Percentiles rank a stretch among this genome's conserved stretches.
Conservation (phyloP, 2,329 filamentous ascomycete genomes). For the Microcyclosporella mali region DNA sequence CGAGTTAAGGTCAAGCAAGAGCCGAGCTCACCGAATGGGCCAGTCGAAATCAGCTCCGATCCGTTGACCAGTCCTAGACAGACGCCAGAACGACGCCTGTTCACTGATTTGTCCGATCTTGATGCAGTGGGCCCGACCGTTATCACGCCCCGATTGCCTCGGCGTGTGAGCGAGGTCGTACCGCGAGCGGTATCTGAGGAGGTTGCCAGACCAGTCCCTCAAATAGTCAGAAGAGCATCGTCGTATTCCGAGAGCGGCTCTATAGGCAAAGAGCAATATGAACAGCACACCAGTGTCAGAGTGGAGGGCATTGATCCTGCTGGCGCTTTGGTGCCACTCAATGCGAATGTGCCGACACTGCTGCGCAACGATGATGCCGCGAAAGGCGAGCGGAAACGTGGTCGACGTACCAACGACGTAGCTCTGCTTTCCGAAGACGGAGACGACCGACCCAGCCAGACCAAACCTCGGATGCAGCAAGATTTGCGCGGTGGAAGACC, state of each 20-base stretch:
- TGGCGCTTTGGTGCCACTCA: conserved; percentile 15
- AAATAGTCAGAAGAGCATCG: conserved; percentile 12
- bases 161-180: conserved; percentile 10
- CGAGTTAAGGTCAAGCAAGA: conserved; percentile 30
- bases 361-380: neutral
- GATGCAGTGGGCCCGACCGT: conserved; percentile 33
- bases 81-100: conserved; percentile 17
- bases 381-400: conserved; percentile 10
- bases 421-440: conserved; percentile 27
- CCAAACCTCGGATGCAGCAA: conserved; percentile 2
- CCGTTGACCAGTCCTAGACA: conserved; percentile 31
- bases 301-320: neutral
- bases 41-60: conserved; percentile 38
- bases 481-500: conserved; percentile 1
- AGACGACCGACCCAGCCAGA: conserved; percentile 19
- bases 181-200: conserved; percentile 21
- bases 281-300: too few relatives aligned
- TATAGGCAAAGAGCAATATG: too few relatives aligned
- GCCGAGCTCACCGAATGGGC: conserved; percentile 17
- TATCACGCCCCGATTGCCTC: conserved; percentile 30
- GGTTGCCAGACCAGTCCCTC: conserved; percentile 6
- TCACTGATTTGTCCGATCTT: conserved; percentile 41
- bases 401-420: conserved; percentile 15
- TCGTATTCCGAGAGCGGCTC: conserved; percentile 21
- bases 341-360: conserved; percentile 17